Evolutionary conservation across 306 rosid species (phyloP), one percentile per base, ranked within the genome.

Genomic region (Herpetospermum pedunculosum): DNA sequence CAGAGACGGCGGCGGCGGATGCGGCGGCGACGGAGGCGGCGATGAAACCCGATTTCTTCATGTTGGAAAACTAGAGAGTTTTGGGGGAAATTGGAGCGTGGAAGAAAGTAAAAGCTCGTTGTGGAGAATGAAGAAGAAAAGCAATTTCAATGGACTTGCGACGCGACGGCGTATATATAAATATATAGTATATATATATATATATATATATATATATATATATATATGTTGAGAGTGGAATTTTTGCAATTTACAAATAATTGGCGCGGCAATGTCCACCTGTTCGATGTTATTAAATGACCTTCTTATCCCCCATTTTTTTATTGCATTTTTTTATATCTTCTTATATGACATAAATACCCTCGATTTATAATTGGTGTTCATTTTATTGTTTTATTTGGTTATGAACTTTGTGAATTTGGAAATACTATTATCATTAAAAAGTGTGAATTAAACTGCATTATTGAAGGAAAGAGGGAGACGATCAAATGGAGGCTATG

Each of bases 21-120:
- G 84, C 87, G 30, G 88, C 86, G 58, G 87, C 89, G 62, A 83
- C n/a, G 28, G 89, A 73, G 64, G 87, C 92, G 2, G 89, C 92
- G 25, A 87, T 59, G 76, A 85, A 47, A 50, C 87, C 79, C 28
- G 86, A 83, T 38, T 81, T 80, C 86, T 87, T 87, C 89, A 85
- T 87, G 18, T 28, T 53, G 68, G 4, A 50, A 43, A 3, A 30
- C 2, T 1, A 3, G 49, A 38, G 40, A 26, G 5, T 8, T 4
- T 18, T 0, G 54, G 12, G 25, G 48, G 25, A 34, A 28, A 13
- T 28, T 49, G 12, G 8, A 44, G 46, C 69, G 63, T 59, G 76
- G 68, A 76, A 76, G 47, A 1, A 23, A 72, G 62, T 5, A 50
- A 48, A 69, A 67, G 73, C 34, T 25, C 29, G 30, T 54, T 23